phyloP scores from a whole-genome alignment of 1,284 basidiomycete genomes.

The Ganoderma boninense region DNA sequence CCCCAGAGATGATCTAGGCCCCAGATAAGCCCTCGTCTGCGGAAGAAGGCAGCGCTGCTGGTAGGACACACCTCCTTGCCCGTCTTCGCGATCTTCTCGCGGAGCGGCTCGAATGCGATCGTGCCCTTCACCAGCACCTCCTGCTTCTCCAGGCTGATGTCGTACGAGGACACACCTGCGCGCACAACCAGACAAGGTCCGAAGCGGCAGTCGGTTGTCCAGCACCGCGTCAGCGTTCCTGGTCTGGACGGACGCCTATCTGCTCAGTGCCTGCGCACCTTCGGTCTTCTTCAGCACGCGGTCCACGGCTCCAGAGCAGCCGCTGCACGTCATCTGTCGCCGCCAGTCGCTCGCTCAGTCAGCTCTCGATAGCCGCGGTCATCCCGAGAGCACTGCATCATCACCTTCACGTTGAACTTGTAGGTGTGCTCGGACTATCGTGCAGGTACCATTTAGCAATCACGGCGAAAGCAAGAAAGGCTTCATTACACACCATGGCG shows the following conservation, averaged over 20 bases:
- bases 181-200: neutral
- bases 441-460: neutral
- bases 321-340: conserved; percentile 80
- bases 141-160: conserved; percentile 74
- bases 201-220: neutral
- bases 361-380: conserved; percentile 19
- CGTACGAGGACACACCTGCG: conserved; percentile 63
- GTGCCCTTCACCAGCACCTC: conserved; percentile 74
- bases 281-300: conserved; percentile 77
- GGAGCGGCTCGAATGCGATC: conserved; percentile 70
- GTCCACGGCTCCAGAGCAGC: conserved; percentile 83
- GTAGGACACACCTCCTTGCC: conserved; percentile 73
- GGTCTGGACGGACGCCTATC: neutral
- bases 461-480: neutral
- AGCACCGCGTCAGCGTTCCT: neutral
- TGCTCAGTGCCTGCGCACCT: conserved; percentile 50
- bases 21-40: conserved; percentile 12
- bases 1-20: conserved; percentile 45
- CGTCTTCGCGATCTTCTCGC: conserved; percentile 86
- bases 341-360: conserved; percentile 14
- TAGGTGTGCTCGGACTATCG: conserved; percentile 44
- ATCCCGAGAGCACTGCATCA: conserved; percentile 12
- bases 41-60: neutral
- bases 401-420: conserved; percentile 52
- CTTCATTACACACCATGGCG: conserved; percentile 27